phyloP scores from a whole-genome alignment of 805 yeast genomes.

The Schizosaccharomyces lindneri region DNA sequence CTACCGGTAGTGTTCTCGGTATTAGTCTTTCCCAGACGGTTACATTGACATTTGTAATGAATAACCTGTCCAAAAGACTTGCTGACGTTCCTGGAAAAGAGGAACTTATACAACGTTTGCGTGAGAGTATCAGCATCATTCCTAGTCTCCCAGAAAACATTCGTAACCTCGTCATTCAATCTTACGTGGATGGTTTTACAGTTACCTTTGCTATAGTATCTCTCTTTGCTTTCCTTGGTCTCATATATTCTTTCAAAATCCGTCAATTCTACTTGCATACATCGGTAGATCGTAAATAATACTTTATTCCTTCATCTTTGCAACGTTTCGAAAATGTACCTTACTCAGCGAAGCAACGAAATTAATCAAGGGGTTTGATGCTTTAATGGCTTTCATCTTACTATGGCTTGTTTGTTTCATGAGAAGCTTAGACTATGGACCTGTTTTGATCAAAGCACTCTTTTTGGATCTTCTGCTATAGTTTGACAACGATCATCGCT shows the following conservation, averaged over 20 bases:
- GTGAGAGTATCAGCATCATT: slow-evolving; percentile 27
- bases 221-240: slow-evolving; percentile 19
- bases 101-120: slow-evolving; percentile 18
- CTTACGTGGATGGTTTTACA: slow-evolving; percentile 26
- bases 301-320: neutral
- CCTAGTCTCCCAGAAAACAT: slow-evolving; percentile 23
- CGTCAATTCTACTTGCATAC: slow-evolving; percentile 32
- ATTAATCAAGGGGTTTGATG: no score
- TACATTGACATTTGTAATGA: slow-evolving; percentile 26
- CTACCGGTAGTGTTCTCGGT: slow-evolving; percentile 70
- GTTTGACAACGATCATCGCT: no score
- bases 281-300: slow-evolving; percentile 8
- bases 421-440: no score
- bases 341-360: no score
- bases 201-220: slow-evolving; percentile 25
- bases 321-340: no score
- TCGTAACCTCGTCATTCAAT: slow-evolving; percentile 17
- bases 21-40: slow-evolving; percentile 45
- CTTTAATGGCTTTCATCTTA: no score
- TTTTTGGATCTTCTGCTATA: no score
- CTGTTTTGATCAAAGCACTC: no score
- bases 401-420: no score
- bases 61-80: slow-evolving; percentile 12
- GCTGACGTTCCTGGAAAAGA: slow-evolving; percentile 10
- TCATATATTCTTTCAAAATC: slow-evolving; percentile 21